Evolutionary conservation across 768 basidiomycete genomes (phyloP).

Genomic region (Kwoniella bestiolae): DNA sequence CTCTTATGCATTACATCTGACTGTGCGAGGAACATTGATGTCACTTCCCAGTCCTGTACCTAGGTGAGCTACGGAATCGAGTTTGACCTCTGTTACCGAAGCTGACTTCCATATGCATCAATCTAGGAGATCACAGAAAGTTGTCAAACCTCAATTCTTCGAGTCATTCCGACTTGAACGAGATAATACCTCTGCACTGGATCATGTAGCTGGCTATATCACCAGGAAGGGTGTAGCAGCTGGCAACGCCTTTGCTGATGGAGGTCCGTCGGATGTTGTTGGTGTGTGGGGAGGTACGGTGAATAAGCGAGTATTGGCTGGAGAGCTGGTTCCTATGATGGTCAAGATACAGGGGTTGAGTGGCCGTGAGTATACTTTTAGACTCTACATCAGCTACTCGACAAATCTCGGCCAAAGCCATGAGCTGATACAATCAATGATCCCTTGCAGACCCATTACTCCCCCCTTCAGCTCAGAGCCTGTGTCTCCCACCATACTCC

Average conservation of each 20-base stretch:
- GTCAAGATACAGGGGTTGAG: conserved; percentile 35
- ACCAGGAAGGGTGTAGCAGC: conserved; percentile 34
- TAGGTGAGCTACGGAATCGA: conserved; percentile 58
- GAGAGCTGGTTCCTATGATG: conserved; percentile 53
- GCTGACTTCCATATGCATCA: not conserved
- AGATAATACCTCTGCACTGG: conserved; percentile 36
- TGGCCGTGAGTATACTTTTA: conserved; percentile 22
- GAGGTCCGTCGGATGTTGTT: not conserved
- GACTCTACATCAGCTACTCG: not conserved
- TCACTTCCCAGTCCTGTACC: conserved; percentile 84
- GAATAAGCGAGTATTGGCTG: conserved; percentile 35
- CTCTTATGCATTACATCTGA: conserved; percentile 77
- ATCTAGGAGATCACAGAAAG: conserved; percentile 65
- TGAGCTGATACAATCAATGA: not conserved
- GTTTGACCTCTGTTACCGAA: not conserved
- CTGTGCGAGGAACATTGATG: conserved; percentile 82
- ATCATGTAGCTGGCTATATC: conserved; percentile 38
- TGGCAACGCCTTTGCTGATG: conserved; percentile 14
- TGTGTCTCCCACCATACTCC: conserved; percentile 34
- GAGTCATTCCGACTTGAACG: conserved; percentile 35
- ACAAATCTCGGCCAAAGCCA: not conserved
- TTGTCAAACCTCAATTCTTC: conserved; percentile 83
- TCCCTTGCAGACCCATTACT: conserved; percentile 35
- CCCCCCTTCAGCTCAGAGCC: conserved; percentile 30
- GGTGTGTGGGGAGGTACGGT: conserved; percentile 46